phyloP scores from a whole-genome alignment of 208 protist genomes.

The Strigomonas culicis region DNA sequence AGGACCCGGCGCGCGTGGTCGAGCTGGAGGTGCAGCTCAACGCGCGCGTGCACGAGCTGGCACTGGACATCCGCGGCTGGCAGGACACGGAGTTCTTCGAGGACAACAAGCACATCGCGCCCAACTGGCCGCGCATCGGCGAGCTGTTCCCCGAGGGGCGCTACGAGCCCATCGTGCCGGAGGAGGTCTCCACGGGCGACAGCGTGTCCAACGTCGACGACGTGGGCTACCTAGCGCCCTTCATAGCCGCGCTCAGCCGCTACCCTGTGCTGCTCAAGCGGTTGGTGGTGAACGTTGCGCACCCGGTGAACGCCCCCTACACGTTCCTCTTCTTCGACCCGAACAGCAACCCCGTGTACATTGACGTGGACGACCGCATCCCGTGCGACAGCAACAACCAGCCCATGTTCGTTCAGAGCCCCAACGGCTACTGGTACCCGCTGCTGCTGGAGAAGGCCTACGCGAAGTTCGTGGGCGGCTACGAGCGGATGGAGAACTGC shows the following conservation, averaged over 20 bases:
- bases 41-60: slow-evolving; percentile 50
- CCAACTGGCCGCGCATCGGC: slow-evolving; percentile 69
- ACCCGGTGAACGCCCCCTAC: slow-evolving; percentile 65
- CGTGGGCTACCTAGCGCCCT: slow-evolving; percentile 67
- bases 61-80: slow-evolving; percentile 65
- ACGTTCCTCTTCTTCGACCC: slow-evolving; percentile 84
- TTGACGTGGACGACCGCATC: slow-evolving; percentile 84
- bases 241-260: slow-evolving; percentile 63
- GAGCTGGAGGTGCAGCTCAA: slow-evolving; percentile 61
- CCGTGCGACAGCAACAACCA: slow-evolving; percentile 40
- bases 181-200: slow-evolving; percentile 17
- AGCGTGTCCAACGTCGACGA: slow-evolving; percentile 44
- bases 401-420: slow-evolving; percentile 62
- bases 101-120: slow-evolving; percentile 57
- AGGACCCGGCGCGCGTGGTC: slow-evolving; percentile 23
- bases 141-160: slow-evolving; percentile 74
- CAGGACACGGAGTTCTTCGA: slow-evolving; percentile 82
- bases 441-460: slow-evolving; percentile 91
- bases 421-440: slow-evolving; percentile 62
- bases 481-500: slow-evolving; percentile 74
- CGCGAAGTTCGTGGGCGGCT: slow-evolving; percentile 89
- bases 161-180: slow-evolving; percentile 32
- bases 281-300: slow-evolving; percentile 51
- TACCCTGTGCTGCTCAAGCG: slow-evolving; percentile 66
- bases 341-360: slow-evolving; percentile 72